Evolutionary conservation across 345 rosid genomes (phyloP).

Genomic region (Salix purpurea): DNA sequence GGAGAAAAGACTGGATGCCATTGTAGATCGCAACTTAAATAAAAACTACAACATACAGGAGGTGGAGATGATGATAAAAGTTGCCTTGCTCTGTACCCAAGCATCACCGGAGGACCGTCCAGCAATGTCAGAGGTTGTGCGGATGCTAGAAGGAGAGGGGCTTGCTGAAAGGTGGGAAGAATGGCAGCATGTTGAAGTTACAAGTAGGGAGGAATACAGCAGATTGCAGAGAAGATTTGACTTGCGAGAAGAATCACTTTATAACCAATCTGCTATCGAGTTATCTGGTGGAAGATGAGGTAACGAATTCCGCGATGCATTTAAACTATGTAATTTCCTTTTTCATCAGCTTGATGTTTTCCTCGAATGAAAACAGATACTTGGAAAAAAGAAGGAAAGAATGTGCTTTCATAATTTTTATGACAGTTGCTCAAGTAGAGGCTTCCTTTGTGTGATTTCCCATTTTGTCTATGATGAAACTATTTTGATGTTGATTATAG

Average conservation of each 20-base stretch:
- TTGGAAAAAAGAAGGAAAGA: not conserved
- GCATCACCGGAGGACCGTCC: constrained; percentile 85
- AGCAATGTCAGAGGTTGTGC: constrained; percentile 81
- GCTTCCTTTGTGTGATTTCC: not conserved
- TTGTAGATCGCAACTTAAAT: constrained; percentile 73
- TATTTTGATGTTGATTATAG: not conserved
- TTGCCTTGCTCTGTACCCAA: constrained; percentile 86
- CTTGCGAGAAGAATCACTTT: constrained; percentile 78
- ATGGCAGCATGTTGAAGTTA: constrained; percentile 86
- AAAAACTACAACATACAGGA: constrained; percentile 52
- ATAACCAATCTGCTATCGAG: constrained; percentile 80
- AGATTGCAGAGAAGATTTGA: constrained; percentile 74
- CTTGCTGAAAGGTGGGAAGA: constrained; percentile 97
- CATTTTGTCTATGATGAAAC: not conserved
- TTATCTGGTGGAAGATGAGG: constrained; percentile 84
- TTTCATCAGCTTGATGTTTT: not conserved
- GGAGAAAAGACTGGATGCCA: constrained; percentile 73
- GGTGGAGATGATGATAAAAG: constrained; percentile 88
- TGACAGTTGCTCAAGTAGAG: not conserved
- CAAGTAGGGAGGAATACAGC: constrained; percentile 77
- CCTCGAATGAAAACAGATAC: not conserved
- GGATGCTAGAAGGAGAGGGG: constrained; percentile 99
- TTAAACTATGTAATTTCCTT: not conserved
- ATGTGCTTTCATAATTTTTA: not conserved
- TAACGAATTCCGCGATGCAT: not conserved